phyloP scores from a whole-genome alignment of 306 rosid genomes.

The Ormosia emarginata region DNA sequence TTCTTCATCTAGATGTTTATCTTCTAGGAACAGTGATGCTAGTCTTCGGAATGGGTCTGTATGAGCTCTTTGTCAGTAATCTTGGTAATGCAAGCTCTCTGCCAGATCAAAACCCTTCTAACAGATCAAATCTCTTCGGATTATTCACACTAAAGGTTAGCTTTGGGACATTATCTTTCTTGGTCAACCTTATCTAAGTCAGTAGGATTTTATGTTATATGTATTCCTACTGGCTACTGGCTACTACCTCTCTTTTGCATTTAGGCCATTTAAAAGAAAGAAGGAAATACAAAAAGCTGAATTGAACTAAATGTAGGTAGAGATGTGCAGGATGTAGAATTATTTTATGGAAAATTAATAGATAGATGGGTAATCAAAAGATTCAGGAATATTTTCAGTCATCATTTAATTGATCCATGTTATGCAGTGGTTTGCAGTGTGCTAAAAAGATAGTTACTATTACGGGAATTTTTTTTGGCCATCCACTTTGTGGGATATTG shows the following conservation, averaged over 20 bases:
- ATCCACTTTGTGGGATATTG: background rate
- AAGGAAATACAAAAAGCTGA: background rate
- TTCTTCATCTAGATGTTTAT: conserved; percentile 68
- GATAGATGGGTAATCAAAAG: background rate
- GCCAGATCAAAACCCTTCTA: conserved; percentile 39
- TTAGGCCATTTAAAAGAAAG: background rate
- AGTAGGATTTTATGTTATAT: background rate
- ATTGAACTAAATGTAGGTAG: background rate
- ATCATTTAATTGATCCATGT: background rate
- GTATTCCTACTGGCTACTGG: background rate
- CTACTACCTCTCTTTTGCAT: background rate
- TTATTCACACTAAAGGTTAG: conserved; percentile 77
- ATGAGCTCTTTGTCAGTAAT: conserved; percentile 89
- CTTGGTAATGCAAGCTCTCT: conserved; percentile 47
- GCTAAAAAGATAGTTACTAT: background rate
- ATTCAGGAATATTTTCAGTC: background rate
- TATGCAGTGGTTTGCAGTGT: background rate
- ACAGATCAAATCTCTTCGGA: conserved; percentile 75
- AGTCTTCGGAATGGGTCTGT: conserved; percentile 96
- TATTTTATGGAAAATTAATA: background rate
- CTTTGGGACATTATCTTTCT: background rate
- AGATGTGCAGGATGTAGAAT: background rate
- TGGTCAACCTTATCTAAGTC: background rate
- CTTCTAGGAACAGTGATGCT: conserved; percentile 98
- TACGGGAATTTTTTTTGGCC: background rate